Conservation (phyloP, 2,329 filamentous ascomycete genomes). For the Fusarium anguioides region DNA sequence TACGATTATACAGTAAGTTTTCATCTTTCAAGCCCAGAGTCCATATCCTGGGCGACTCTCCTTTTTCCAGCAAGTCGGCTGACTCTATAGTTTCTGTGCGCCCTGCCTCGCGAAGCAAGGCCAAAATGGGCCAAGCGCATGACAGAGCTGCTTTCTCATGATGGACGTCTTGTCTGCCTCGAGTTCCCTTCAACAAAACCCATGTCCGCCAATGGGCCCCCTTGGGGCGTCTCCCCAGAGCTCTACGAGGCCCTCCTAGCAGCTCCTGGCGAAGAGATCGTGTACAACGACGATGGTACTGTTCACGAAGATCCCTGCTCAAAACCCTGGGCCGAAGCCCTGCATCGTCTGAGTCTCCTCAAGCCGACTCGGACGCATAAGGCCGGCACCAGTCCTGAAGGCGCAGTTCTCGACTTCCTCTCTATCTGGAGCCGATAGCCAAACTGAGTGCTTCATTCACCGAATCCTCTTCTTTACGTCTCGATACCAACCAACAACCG, state of each 20-base stretch:
- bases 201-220: slow-evolving; percentile 73
- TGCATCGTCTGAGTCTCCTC: slow-evolving; percentile 60
- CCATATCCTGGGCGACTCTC: neutral
- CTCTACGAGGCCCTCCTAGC: slow-evolving; percentile 79
- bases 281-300: slow-evolving; percentile 63
- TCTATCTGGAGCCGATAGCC: slow-evolving; percentile 61
- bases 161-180: slow-evolving; percentile 70
- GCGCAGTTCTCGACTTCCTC: slow-evolving; percentile 63
- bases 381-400: slow-evolving; percentile 58
- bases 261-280: slow-evolving; percentile 73
- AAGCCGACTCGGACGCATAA: slow-evolving; percentile 63
- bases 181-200: slow-evolving; percentile 83
- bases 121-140: slow-evolving; percentile 66
- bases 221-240: slow-evolving; percentile 75
- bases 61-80: slow-evolving; percentile 23
- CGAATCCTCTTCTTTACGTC: slow-evolving; percentile 32
- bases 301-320: slow-evolving; percentile 55
- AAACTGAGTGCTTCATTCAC: slow-evolving; percentile 1
- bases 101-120: slow-evolving; percentile 65
- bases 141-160: slow-evolving; percentile 59
- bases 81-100: slow-evolving; percentile 67
- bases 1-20: slow-evolving; percentile 70
- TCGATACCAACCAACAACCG: slow-evolving; percentile 41
- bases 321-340: slow-evolving; percentile 53
- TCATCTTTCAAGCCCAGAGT: slow-evolving; percentile 1